Percentiles rank a stretch among this genome's conserved stretches.
These are phyloP conservation scores for Ophiocordyceps australis DNA, from an alignment of 2,329 filamentous ascomycete genomes.

Conservation along the genomic window DNA sequence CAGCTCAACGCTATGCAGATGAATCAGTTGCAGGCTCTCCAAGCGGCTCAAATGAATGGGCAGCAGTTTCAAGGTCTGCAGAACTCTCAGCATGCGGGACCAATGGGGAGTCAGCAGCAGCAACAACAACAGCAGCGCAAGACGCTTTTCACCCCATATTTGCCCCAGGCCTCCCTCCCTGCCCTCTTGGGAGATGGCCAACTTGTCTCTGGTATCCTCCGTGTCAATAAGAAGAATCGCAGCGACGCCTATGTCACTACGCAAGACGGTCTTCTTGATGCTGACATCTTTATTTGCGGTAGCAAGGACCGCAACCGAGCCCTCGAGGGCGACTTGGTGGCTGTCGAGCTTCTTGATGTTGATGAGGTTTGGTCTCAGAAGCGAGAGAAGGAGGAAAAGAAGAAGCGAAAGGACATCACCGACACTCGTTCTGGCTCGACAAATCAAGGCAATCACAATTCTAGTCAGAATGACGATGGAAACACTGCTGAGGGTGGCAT, in stretches of 20 bases:
- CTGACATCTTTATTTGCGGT: constrained; percentile 98
- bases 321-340: constrained; percentile 87
- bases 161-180: constrained; percentile 85
- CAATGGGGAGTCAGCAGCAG: constrained; percentile 46
- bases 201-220: constrained; percentile 87
- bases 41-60: constrained; percentile 68
- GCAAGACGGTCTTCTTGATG: constrained; percentile 70
- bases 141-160: constrained; percentile 94
- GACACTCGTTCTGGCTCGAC: constrained; percentile 68
- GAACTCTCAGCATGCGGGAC: constrained; percentile 55
- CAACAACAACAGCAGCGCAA: constrained; percentile 92
- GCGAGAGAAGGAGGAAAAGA: constrained; percentile 98
- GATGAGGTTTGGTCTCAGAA: constrained; percentile 99
- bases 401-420: constrained; percentile 98
- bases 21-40: constrained; percentile 78
- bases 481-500: constrained; percentile 64
- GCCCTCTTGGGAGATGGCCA: constrained; percentile 82
- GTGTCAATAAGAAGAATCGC: constrained; percentile 99
- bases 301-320: constrained; percentile 98
- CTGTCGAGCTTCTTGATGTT: constrained; percentile 88
- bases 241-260: constrained; percentile 97
- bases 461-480: constrained; percentile 40
- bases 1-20: constrained; percentile 78
- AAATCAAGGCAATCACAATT: constrained; percentile 50
- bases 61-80: constrained; percentile 54